Evolutionary conservation across 176 grass and related monocot species (phyloP).

Genomic region (Panicum miliaceum): DNA sequence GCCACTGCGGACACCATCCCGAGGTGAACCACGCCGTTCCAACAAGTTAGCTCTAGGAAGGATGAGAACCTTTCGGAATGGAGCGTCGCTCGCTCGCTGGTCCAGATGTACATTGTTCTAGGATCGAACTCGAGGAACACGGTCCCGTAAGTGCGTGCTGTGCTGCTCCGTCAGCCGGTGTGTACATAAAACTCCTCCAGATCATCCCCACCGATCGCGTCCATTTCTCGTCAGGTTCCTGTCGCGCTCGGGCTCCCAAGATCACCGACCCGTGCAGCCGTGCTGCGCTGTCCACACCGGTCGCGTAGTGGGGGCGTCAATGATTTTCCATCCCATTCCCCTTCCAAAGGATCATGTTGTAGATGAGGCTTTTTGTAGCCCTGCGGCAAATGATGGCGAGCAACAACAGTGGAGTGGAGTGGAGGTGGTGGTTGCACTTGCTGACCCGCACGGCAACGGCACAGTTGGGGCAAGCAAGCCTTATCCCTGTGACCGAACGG

Average conservation of each 20-base stretch:
- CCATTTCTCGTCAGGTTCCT: not conserved
- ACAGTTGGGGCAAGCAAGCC: not conserved
- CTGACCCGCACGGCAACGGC: not conserved
- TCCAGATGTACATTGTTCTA: conserved; percentile 43
- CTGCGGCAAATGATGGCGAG: conserved; percentile 27
- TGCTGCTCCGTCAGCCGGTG: not conserved
- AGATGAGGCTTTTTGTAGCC: not conserved
- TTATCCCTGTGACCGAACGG: conserved; percentile 31
- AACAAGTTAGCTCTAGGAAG: conserved; percentile 19
- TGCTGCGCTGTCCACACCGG: not conserved
- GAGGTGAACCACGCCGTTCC: not conserved
- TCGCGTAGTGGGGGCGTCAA: conserved; percentile 13
- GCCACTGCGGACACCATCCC: not conserved
- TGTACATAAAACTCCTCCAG: conserved; percentile 14
- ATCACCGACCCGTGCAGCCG: not conserved
- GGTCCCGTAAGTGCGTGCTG: no score
- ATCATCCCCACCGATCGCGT: not conserved
- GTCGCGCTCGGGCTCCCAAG: not conserved
- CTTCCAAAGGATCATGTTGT: no score
- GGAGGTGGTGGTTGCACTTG: conserved; percentile 19
- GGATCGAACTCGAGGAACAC: not conserved
- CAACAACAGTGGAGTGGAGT: not conserved
- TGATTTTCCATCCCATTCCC: not conserved
- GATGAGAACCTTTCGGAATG: no score
- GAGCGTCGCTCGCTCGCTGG: not conserved